A percentile compares a stretch with the other conserved stretches of the same genome.
These are phyloP conservation scores for Clarireedia homoeocarpa DNA, from an alignment of 2,329 filamentous ascomycete genomes.

Conservation along the genomic window DNA sequence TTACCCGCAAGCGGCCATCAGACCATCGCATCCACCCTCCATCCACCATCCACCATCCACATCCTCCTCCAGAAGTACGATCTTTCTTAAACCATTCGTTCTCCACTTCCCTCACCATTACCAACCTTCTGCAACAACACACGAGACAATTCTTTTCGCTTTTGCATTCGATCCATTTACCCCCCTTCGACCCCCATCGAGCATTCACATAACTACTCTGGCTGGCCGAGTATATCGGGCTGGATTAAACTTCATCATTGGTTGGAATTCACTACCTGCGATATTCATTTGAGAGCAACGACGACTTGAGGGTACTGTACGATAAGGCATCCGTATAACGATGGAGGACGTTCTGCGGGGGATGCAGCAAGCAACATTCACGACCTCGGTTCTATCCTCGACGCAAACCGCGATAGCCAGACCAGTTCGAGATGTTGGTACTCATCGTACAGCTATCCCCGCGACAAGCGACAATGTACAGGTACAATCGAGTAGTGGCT, in stretches of 20 bases:
- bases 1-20: neutral
- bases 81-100: neutral
- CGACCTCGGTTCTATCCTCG: constrained; percentile 14
- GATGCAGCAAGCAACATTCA: constrained; percentile 16
- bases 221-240: constrained; percentile 8
- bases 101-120: neutral
- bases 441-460: neutral
- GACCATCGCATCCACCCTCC: neutral
- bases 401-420: constrained; percentile 10
- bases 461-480: neutral
- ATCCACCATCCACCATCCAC: neutral
- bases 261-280: neutral
- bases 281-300: too few species aligned
- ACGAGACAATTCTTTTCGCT: neutral
- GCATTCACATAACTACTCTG: neutral
- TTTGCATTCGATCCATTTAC: neutral
- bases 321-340: constrained; percentile 5
- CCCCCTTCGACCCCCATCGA: neutral
- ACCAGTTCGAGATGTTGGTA: neutral
- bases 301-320: neutral
- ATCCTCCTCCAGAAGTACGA: neutral
- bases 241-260: neutral
- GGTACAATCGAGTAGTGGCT: constrained; percentile 18
- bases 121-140: neutral
- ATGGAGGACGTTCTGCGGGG: constrained; percentile 21